Base-by-base conservation (phyloP, 2,329 filamentous ascomycete genomes). In the Graphilbum sp. region DNA sequence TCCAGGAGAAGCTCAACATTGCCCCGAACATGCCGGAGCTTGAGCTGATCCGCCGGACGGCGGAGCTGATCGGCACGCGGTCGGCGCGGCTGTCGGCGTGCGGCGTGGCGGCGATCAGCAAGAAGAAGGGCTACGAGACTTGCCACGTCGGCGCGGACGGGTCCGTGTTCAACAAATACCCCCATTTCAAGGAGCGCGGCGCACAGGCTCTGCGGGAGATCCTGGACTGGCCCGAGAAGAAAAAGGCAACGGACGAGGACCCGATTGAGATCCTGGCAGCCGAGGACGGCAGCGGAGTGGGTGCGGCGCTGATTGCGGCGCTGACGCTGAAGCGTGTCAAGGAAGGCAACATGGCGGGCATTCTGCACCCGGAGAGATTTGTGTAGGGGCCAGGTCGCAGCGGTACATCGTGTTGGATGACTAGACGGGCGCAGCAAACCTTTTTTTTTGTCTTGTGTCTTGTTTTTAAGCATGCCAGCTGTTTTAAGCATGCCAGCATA, bases 151-250 rank as follows among this genome's bases (percentile, higher is more conserved):
- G 90, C 50, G 90, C 90, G 37, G 90, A 98, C 54, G 90, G 90
- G 29, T 93, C 84, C 16, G 88, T 98, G 39, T 98, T 98, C 67
- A 95, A 94, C 70, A 96, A 96, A 59, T 98, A 98, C 63, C 90
- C 90, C 12, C 82, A 94, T 62, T 98, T 98, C 73, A 95, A 95
- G 69, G 74, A 77, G 41, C 80, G 90, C 39, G 87, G 88, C 40
- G 88, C 90, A 13, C 69, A 79, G 56, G 90, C 90, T 21, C 72
- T 98, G 38, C 77, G 84, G 39, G 90, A 98, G 66, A 95, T 98
- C 47, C 74, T 98, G 29, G 88, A 94, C 65, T 96, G 88, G 87
- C 75, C 81, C 3, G 74, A 70, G 39, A 82, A 83, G 62, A 69
- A 66, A 43, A 62, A 60, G 48, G 56, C 67, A 36, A 79, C 77